phyloP scores from a whole-genome alignment of 116 monocot genomes.

The Cymodocea nodosa region DNA sequence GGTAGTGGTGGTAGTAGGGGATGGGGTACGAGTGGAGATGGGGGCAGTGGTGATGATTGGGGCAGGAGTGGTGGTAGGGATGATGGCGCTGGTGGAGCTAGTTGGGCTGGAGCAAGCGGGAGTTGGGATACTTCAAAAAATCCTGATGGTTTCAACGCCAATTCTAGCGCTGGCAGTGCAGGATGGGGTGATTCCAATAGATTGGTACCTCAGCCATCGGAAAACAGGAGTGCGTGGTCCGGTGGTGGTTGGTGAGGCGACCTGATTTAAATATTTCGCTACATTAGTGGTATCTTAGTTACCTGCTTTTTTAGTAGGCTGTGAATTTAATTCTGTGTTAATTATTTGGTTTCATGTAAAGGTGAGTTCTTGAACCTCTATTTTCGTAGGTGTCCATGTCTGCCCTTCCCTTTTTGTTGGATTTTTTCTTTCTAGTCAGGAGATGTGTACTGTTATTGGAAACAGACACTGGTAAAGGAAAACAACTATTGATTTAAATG shows the following conservation, averaged over 20 bases:
- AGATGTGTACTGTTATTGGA: too few relatives aligned
- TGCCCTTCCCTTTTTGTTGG: too few relatives aligned
- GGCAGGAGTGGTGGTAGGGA: neutral
- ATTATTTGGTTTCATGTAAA: too few relatives aligned
- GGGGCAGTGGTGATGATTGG: neutral
- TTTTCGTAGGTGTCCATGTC: too few relatives aligned
- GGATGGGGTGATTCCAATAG: constrained; percentile 2
- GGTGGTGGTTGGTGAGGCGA: constrained; percentile 1
- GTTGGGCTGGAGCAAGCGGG: neutral
- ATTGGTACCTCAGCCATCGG: constrained; percentile 7
- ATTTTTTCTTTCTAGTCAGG: too few relatives aligned
- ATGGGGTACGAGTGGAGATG: neutral
- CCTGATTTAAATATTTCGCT: neutral
- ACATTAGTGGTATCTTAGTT: neutral
- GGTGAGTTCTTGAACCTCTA: too few relatives aligned
- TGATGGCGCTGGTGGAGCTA: neutral
- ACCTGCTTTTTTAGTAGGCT: too few relatives aligned
- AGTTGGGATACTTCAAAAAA: constrained; percentile 1
- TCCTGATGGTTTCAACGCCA: neutral
- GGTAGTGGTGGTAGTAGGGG: constrained; percentile 12
- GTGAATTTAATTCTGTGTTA: too few relatives aligned
- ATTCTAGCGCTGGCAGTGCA: neutral
- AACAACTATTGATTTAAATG: too few relatives aligned
- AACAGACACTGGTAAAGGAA: too few relatives aligned
- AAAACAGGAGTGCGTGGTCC: constrained; percentile 6